Evolutionary conservation across 192 early-diverging fungal genomes (phyloP), one percentile per base, ranked within the genome.

Genomic region (Cladochytrium replicatum): DNA sequence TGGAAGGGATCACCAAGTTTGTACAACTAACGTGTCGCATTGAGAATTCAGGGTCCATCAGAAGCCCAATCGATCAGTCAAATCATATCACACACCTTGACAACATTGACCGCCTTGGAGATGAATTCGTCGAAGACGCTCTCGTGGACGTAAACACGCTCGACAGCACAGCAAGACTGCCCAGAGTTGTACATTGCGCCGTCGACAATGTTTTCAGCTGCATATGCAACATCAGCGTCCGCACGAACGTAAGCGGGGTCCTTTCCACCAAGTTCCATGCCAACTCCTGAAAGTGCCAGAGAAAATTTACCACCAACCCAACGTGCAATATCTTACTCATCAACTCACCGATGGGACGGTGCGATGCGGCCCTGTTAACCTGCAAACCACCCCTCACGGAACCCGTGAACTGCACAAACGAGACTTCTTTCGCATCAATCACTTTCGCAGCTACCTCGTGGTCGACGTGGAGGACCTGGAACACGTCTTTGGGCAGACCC

Each of bases 211-310:
- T 85, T 80, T 41, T 84, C 81, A 6, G 79, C 86, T 0, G 86
- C 81, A 47, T 78, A 78, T 39, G 66, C 71, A 21, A 87, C 50
- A 50, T 88, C 78, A 17, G 75, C 73, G 57, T 87, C 85, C 4
- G 66, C 58, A 3, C 81, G 71, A 8, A 91, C 85, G 45, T 87
- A 87, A 11, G 86, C 85, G 6, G 88, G 79, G 60, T 88, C 85
- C 55, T 91, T 91, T 11, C 88, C 88, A 21, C 88, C 88, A 2
- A 91, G 70, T 34, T 91, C 88, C 43, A 91, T 64, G 2, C 75
- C 80, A 19, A 82, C 75, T 4, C 71, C 78, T 79, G 46, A 27
- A 29, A 2, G n/a, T n/a, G n/a, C n/a, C n/a, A n/a, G n/a, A n/a
- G n/a, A n/a, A 15, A 53, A 43, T 19, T 3, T n/a, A 6, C 19